Conservation (phyloP, 2,329 filamentous ascomycete genomes). For the Trichoderma oligosporum region DNA sequence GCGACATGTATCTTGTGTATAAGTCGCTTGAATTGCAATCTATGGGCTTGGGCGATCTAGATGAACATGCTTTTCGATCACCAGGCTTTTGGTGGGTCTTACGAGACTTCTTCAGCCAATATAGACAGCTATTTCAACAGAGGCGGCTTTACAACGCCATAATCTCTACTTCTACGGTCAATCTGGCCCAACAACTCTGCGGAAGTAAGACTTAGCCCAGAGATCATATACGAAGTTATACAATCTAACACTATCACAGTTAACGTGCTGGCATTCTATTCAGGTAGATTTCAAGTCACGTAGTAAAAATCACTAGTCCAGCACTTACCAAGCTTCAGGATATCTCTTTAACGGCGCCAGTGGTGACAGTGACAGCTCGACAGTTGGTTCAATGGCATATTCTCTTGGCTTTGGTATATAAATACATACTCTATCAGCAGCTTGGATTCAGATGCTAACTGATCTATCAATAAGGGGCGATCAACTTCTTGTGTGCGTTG, state of each 20-base stretch:
- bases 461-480: constrained; percentile 27
- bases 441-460: not conserved
- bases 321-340: constrained; percentile 16
- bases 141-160: constrained; percentile 33
- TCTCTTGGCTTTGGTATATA: constrained; percentile 32
- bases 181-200: constrained; percentile 34
- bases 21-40: constrained; percentile 33
- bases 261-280: constrained; percentile 45
- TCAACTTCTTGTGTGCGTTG: constrained; percentile 42
- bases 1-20: constrained; percentile 41
- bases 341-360: constrained; percentile 27
- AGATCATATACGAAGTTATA: not conserved
- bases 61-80: constrained; percentile 24
- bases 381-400: constrained; percentile 28
- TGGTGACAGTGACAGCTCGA: constrained; percentile 21
- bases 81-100: constrained; percentile 30
- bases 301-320: too few species aligned
- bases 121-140: constrained; percentile 28
- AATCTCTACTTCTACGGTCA: constrained; percentile 32
- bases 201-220: constrained; percentile 25
- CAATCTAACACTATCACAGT: constrained; percentile 23
- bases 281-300: constrained; percentile 27
- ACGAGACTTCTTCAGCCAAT: constrained; percentile 29
- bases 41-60: constrained; percentile 25
- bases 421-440: not conserved